Evolutionary conservation across 768 basidiomycete species (phyloP), one percentile per base, ranked within the genome.

Genomic region (Pilatotrama ljubarskyi): DNA sequence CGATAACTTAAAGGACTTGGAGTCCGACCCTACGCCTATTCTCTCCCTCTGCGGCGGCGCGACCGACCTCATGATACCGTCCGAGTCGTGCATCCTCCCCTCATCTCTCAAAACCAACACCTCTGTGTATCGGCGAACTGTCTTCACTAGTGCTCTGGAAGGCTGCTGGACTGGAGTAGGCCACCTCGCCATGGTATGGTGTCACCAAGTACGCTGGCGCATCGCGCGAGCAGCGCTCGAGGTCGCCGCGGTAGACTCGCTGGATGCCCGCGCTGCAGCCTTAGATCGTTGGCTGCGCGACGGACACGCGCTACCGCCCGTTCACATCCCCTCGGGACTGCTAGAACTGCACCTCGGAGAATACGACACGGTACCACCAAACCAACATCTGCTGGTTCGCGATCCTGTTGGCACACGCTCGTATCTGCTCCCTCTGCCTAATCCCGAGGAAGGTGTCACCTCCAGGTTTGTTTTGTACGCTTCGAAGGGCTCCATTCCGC

Each of bases 181-280:
- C 24, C 97, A 99, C 72, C 86, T 86, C 41, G 95, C 92, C 60
- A 95, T 98, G 84, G 93, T 98, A 4, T 99, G 97, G 97, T 98
- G 97, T 70, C 93, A 98, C 73, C 97, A 99, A 74, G 87, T 98
- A 10, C 88, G 97, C 40, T 93, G 89, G 90, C 83, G 86, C 22
- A 78, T 96, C 35, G 95, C 95, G 15, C 80, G 91, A 52, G 84
- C 86, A 18, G 86, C 87, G 24, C 74, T 98, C 6, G 91, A 93
- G 66, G 75, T 91, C 11, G 82, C 81, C 2, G 68, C 62, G n/a
- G 57, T 68, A 5, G 37, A 57, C 2, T 66, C 72, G 8, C 64
- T 74, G 0, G 47, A 51, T 25, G 73, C 72, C 1, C 75, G 76
- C 29, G 75, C 66, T 0, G 62, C 58, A 5, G 66, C 82, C 13